Conservation (phyloP, 768 basidiomycete genomes). For the Lyophyllum decastes region DNA sequence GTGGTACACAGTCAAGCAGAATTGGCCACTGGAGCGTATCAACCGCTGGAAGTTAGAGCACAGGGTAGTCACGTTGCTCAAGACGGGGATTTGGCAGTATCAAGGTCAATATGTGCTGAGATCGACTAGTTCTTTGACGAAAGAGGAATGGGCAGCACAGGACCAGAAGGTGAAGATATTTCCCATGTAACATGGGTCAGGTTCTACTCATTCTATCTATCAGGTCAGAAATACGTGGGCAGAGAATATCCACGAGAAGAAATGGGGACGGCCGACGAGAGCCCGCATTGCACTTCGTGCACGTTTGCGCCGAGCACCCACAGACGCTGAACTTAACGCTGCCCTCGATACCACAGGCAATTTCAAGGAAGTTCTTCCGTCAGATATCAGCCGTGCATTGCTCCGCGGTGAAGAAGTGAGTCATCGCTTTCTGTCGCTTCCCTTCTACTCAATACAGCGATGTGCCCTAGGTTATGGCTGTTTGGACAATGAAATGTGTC, state of each 20-base stretch:
- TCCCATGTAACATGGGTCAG: neutral
- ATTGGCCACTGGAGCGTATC: neutral
- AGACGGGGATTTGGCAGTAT: slow-evolving; percentile 14
- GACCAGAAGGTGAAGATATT: neutral
- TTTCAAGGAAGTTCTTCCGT: neutral
- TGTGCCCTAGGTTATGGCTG: slow-evolving; percentile 27
- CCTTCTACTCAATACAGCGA: neutral
- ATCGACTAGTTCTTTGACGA: slow-evolving; percentile 10
- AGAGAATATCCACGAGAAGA: neutral
- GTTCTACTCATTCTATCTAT: neutral
- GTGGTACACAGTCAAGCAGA: slow-evolving; percentile 20
- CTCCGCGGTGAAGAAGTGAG: slow-evolving; percentile 9
- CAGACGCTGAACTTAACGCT: slow-evolving; percentile 1
- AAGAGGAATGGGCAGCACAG: no score
- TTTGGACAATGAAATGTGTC: slow-evolving; percentile 42
- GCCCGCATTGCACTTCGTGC: slow-evolving; percentile 12
- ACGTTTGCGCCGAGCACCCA: slow-evolving; percentile 3
- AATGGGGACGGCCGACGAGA: slow-evolving; percentile 9
- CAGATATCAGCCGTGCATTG: slow-evolving; percentile 6
- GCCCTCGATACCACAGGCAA: neutral
- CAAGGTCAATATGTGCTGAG: slow-evolving; percentile 16
- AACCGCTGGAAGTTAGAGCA: neutral
- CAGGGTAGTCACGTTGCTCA: slow-evolving; percentile 5
- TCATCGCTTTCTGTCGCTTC: neutral
- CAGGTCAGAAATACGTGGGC: slow-evolving; percentile 11